phyloP scores from a whole-genome alignment of 352 stramenopile species.

The Pythium oligandrum region DNA sequence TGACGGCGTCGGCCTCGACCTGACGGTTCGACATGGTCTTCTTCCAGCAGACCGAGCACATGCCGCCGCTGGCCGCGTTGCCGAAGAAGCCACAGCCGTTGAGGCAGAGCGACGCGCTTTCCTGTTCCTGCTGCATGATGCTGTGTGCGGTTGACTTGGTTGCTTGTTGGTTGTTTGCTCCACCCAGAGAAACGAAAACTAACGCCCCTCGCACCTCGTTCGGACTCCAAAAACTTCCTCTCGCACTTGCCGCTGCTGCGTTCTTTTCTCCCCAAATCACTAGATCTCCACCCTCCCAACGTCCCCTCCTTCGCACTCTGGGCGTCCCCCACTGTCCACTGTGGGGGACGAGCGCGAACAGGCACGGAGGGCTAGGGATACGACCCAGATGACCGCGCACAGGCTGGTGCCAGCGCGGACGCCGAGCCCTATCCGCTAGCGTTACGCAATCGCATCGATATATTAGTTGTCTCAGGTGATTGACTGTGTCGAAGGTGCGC shows the following conservation, averaged over 20 bases:
- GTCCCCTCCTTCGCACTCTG: conserved; percentile 10
- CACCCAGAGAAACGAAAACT: conserved; percentile 68
- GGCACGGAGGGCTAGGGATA: conserved; percentile 5
- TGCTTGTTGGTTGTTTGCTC: conserved; percentile 22
- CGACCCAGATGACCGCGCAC: conserved; percentile 6
- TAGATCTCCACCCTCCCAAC: not conserved
- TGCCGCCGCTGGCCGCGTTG: conserved; percentile 55
- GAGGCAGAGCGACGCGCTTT: conserved; percentile 64
- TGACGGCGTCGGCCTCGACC: conserved; percentile 32
- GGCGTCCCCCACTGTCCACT: conserved; percentile 9
- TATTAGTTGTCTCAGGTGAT: no score
- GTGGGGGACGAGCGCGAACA: conserved; percentile 1
- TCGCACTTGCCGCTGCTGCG: not conserved
- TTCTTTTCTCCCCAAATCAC: conserved; percentile 22
- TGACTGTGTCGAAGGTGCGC: no score
- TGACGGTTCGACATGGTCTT: conserved; percentile 78
- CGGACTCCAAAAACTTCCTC: no score
- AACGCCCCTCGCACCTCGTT: conserved; percentile 5
- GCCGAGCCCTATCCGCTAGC: no score
- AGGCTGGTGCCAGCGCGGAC: conserved; percentile 6
- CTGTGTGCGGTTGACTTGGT: conserved; percentile 2
- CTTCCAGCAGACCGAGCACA: conserved; percentile 86
- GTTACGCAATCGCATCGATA: no score
- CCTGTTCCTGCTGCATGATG: conserved; percentile 77
- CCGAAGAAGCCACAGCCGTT: conserved; percentile 82